Percentiles rank a stretch among this genome's conserved stretches.
phyloP scores from a whole-genome alignment of 371 early-diverging fungal genomes.

The Mucor piriformis region DNA sequence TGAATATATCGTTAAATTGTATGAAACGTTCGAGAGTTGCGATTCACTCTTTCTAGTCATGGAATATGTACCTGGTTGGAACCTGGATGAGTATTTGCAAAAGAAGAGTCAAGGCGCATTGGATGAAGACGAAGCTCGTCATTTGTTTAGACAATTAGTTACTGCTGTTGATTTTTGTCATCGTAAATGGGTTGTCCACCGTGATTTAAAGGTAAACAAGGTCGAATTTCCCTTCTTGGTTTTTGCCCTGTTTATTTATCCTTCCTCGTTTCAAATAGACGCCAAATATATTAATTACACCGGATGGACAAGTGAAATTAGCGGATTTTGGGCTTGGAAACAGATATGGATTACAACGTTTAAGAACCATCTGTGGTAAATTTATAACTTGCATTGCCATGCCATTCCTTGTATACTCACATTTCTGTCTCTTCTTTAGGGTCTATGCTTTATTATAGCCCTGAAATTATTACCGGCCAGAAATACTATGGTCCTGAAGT shows the following conservation, averaged over 20 bases:
- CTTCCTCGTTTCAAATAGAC: constrained; percentile 28
- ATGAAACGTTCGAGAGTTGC: constrained; percentile 90
- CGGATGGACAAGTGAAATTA: constrained; percentile 62
- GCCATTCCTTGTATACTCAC: background rate
- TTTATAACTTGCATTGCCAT: background rate
- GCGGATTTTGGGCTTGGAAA: constrained; percentile 88
- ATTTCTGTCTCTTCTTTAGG: constrained; percentile 11
- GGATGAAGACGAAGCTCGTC: constrained; percentile 65
- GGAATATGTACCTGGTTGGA: constrained; percentile 67
- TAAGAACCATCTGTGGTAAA: constrained; percentile 79
- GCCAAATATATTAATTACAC: constrained; percentile 60
- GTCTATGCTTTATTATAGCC: constrained; percentile 55
- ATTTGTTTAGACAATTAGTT: constrained; percentile 70
- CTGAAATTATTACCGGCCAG: constrained; percentile 69
- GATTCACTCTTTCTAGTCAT: constrained; percentile 76
- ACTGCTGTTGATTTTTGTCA: constrained; percentile 77
- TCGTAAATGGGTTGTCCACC: constrained; percentile 73
- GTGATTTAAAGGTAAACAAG: constrained; percentile 72
- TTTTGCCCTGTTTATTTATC: background rate
- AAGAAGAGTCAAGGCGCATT: constrained; percentile 46
- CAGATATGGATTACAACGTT: constrained; percentile 64
- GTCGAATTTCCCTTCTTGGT: background rate
- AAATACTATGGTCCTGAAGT: constrained; percentile 69
- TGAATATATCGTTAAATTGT: constrained; percentile 84
- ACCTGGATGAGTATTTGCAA: constrained; percentile 60